Evolutionary conservation across 805 yeast genomes (phyloP).

Genomic region (Phaffomyces antillensis): DNA sequence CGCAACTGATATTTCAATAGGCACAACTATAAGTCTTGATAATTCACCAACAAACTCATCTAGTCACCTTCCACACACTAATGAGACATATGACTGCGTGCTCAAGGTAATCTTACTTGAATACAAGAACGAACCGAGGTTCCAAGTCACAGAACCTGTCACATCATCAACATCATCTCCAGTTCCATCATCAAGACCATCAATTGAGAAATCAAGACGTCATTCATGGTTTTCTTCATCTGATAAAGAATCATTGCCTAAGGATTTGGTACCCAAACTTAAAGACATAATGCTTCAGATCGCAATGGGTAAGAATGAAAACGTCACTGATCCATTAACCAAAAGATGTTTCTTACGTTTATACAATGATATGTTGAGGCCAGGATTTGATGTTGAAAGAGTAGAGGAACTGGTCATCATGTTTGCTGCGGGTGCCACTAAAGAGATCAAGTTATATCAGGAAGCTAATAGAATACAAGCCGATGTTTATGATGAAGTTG

Average conservation of each 20-base stretch:
- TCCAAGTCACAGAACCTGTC: slow-evolving; percentile 24
- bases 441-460: slow-evolving; percentile 35
- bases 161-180: slow-evolving; percentile 11
- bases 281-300: slow-evolving; percentile 37
- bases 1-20: slow-evolving; percentile 7
- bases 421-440: slow-evolving; percentile 47
- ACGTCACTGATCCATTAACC: slow-evolving; percentile 38
- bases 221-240: slow-evolving; percentile 23
- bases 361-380: slow-evolving; percentile 47
- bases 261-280: slow-evolving; percentile 27
- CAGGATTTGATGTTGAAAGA: slow-evolving; percentile 27
- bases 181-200: slow-evolving; percentile 4
- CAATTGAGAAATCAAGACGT: slow-evolving; percentile 17
- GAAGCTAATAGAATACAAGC: slow-evolving; percentile 15
- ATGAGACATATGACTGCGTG: slow-evolving; percentile 42
- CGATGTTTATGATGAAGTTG: slow-evolving; percentile 16
- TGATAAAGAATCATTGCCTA: slow-evolving; percentile 30
- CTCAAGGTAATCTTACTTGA: slow-evolving; percentile 51
- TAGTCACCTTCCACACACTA: background rate
- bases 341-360: slow-evolving; percentile 54
- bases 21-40: slow-evolving; percentile 8
- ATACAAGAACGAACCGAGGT: slow-evolving; percentile 59
- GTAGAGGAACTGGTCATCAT: slow-evolving; percentile 42
- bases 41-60: slow-evolving; percentile 1
- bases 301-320: slow-evolving; percentile 35